These are phyloP conservation scores for Ambrosiella xylebori DNA, from an alignment of 2,329 filamentous ascomycete genomes.

Conservation along the genomic window DNA sequence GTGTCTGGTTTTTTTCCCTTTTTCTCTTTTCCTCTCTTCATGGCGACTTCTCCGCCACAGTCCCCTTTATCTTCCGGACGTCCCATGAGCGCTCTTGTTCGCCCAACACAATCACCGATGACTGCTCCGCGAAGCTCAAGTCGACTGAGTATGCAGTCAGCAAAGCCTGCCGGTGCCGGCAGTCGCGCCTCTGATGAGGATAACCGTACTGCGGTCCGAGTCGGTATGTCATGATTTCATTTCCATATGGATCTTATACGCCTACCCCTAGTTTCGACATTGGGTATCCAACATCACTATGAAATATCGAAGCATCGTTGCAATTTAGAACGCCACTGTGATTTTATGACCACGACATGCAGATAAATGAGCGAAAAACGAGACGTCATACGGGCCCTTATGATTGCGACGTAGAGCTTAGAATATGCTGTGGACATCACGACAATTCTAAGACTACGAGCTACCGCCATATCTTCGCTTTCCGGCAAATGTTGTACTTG, in stretches of 20 bases:
- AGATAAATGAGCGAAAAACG: no score
- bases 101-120: conserved; percentile 25
- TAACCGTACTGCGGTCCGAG: conserved; percentile 80
- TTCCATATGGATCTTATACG: not conserved
- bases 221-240: conserved; percentile 48
- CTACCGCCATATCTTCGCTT: not conserved
- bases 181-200: conserved; percentile 84
- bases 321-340: no score
- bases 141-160: conserved; percentile 63
- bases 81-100: conserved; percentile 67
- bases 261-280: not conserved
- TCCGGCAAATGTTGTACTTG: not conserved
- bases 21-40: conserved; percentile 18
- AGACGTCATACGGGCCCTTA: not conserved
- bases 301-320: not conserved
- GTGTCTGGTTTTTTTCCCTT: not conserved
- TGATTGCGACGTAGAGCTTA: not conserved
- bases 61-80: conserved; percentile 48
- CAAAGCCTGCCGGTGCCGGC: conserved; percentile 52
- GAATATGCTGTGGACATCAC: not conserved
- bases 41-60: conserved; percentile 53
- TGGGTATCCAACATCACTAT: not conserved
- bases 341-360: no score
- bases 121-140: conserved; percentile 53
- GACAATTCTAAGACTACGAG: not conserved